phyloP scores from a whole-genome alignment of 1,284 basidiomycete genomes.

The Cystobasidiaceae sp. region DNA sequence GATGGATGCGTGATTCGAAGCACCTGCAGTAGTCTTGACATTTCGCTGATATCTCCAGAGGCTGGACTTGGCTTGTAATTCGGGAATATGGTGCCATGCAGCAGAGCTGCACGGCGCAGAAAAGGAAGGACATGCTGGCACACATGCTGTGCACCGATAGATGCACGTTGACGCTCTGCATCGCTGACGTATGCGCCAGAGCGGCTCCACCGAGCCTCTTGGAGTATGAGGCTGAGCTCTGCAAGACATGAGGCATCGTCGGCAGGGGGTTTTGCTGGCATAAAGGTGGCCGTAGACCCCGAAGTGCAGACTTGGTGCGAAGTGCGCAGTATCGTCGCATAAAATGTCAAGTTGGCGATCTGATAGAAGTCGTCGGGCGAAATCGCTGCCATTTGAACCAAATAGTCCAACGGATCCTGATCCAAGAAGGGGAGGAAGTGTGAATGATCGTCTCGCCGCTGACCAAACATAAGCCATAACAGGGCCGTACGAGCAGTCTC shows the following conservation, averaged over 20 bases:
- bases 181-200: slow-evolving; percentile 9
- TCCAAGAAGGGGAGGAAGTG: slow-evolving; percentile 72
- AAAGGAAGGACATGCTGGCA: slow-evolving; percentile 61
- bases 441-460: slow-evolving; percentile 38
- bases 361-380: slow-evolving; percentile 80
- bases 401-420: slow-evolving; percentile 76
- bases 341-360: slow-evolving; percentile 77
- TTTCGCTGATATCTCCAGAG: slow-evolving; percentile 57
- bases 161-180: background rate
- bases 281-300: background rate
- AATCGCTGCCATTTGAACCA: slow-evolving; percentile 81
- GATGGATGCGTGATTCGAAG: slow-evolving; percentile 72
- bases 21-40: slow-evolving; percentile 67
- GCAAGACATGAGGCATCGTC: slow-evolving; percentile 52
- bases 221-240: slow-evolving; percentile 12
- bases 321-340: slow-evolving; percentile 75
- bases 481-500: slow-evolving; percentile 52
- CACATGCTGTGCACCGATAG: background rate
- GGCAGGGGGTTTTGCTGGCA: background rate
- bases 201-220: slow-evolving; percentile 20
- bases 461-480: slow-evolving; percentile 67
- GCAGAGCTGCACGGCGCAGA: slow-evolving; percentile 80
- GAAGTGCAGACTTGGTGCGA: slow-evolving; percentile 60
- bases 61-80: slow-evolving; percentile 56
- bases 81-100: slow-evolving; percentile 71